phyloP scores from a whole-genome alignment of 768 basidiomycete species.

The Candolleomyces aberdarensis region DNA sequence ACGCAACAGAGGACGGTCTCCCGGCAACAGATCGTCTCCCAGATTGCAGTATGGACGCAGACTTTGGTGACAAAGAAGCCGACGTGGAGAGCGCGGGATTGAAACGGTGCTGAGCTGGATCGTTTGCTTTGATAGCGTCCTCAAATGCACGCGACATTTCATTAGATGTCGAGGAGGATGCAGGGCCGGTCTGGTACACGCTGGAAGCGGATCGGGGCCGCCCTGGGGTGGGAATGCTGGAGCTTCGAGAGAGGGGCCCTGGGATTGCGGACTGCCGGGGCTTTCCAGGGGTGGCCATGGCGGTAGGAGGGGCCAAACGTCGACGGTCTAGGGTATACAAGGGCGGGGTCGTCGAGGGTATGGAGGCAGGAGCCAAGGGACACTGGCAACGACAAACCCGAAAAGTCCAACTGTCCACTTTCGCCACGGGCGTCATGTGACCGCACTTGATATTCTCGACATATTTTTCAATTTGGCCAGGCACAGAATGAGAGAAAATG shows the following conservation, averaged over 20 bases:
- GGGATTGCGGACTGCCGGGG: constrained; percentile 41
- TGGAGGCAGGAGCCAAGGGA: neutral
- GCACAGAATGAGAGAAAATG: neutral
- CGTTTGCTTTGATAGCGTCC: constrained; percentile 78
- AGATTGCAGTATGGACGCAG: constrained; percentile 42
- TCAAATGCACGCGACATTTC: constrained; percentile 70
- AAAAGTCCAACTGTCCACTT: constrained; percentile 4
- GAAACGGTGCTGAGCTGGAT: constrained; percentile 68
- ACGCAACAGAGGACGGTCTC: constrained; percentile 57
- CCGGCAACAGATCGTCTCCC: constrained; percentile 46
- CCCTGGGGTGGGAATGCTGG: constrained; percentile 67
- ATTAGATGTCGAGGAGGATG: constrained; percentile 40
- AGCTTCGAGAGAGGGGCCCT: constrained; percentile 31
- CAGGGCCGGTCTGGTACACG: constrained; percentile 31
- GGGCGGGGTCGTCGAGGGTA: neutral
- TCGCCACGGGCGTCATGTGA: constrained; percentile 5
- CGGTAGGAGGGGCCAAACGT: no score
- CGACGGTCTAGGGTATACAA: neutral
- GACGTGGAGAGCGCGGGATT: constrained; percentile 29
- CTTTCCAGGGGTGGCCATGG: constrained; percentile 40
- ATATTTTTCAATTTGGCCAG: neutral
- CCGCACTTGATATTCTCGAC: constrained; percentile 2
- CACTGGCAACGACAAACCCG: neutral
- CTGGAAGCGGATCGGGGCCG: constrained; percentile 67
- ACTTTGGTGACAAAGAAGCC: constrained; percentile 48